Conservation (phyloP, 116 monocot species). For the Cymodocea nodosa region DNA sequence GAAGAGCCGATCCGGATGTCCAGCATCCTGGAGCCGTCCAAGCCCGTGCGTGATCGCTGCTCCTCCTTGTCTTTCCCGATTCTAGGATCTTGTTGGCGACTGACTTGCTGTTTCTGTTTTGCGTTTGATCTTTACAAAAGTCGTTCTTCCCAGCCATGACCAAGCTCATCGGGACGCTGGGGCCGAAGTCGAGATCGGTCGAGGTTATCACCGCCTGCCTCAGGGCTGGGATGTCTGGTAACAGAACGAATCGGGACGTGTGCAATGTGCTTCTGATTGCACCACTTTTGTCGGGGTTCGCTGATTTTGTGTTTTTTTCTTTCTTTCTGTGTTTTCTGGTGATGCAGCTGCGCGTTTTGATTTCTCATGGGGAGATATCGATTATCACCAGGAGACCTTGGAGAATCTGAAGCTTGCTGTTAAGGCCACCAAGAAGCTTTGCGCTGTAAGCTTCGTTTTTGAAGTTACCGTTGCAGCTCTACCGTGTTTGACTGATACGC, state of each 20-base stretch:
- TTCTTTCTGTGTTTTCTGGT: background rate
- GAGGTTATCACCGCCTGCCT: conserved; percentile 34
- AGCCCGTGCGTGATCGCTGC: conserved; percentile 25
- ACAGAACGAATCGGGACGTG: too few relatives aligned
- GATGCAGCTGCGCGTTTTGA: conserved; percentile 43
- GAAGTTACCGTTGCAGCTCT: too few relatives aligned
- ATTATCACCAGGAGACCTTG: conserved; percentile 50
- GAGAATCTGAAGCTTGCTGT: conserved; percentile 48
- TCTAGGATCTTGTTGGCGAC: background rate
- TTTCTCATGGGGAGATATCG: conserved; percentile 48
- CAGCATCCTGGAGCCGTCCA: conserved; percentile 86
- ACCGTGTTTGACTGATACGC: too few relatives aligned
- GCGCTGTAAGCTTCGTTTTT: conserved; percentile 30
- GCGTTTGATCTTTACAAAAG: background rate
- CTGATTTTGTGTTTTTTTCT: background rate
- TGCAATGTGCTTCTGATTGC: background rate
- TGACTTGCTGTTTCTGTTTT: background rate
- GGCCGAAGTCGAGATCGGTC: conserved; percentile 34
- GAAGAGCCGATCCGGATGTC: conserved; percentile 97
- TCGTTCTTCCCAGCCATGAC: conserved; percentile 39
- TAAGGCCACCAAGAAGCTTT: conserved; percentile 51
- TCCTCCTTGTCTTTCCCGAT: too few relatives aligned
- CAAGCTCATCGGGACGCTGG: conserved; percentile 36
- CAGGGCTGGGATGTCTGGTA: conserved; percentile 43
- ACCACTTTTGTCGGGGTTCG: background rate